phyloP scores from a whole-genome alignment of 2,329 filamentous ascomycete genomes.

The Cytospora leucostoma region DNA sequence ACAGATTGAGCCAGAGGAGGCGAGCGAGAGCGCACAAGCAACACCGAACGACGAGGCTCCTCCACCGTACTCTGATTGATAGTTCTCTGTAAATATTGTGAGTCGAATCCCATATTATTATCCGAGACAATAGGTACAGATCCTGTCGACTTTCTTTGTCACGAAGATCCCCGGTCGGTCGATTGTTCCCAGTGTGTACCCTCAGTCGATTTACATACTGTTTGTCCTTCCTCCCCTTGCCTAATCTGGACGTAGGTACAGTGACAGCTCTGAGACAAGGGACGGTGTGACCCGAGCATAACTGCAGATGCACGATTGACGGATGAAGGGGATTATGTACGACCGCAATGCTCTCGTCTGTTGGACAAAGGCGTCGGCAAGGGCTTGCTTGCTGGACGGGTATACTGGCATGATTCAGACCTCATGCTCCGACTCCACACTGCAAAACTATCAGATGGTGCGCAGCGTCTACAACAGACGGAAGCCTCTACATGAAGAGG shows the following conservation, averaged over 20 bases:
- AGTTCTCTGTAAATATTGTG: conserved; percentile 36
- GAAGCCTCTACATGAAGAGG: not conserved
- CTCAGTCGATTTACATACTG: not conserved
- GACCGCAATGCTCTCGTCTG: not conserved
- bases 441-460: not conserved
- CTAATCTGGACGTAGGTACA: not conserved
- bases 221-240: not conserved
- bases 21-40: conserved; percentile 26
- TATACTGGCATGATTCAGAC: not conserved
- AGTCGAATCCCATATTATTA: conserved; percentile 26
- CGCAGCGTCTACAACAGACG: not conserved
- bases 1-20: conserved; percentile 14
- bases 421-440: not conserved
- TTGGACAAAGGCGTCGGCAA: not conserved
- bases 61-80: conserved; percentile 42
- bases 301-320: conserved; percentile 8
- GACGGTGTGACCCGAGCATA: conserved; percentile 20
- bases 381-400: not conserved
- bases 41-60: conserved; percentile 36
- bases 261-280: conserved; percentile 5
- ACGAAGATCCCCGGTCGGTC: conserved; percentile 1
- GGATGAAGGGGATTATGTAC: conserved; percentile 21
- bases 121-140: conserved; percentile 17
- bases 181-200: not conserved
- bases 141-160: conserved; percentile 3